phyloP scores from a whole-genome alignment of 441 rosid species.

The Croton setiger region DNA sequence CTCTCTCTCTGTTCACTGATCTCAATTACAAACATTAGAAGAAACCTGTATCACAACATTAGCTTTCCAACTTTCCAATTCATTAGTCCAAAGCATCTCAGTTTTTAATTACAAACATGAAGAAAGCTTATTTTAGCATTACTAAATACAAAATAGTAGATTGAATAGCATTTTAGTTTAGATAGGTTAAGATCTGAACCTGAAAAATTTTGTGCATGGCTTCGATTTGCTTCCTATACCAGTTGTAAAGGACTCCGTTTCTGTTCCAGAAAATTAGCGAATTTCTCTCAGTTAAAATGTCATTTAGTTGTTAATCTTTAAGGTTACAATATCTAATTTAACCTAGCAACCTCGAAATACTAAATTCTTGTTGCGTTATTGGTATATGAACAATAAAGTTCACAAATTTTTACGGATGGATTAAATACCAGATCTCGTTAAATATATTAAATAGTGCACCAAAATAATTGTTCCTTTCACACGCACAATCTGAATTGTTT shows the following conservation, averaged over 20 bases:
- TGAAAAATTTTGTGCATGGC: conserved; percentile 99
- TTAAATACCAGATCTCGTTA: background rate
- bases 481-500: too few relatives aligned
- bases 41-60: conserved; percentile 65
- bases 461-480: background rate
- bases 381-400: background rate
- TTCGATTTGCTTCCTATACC: conserved; percentile 99
- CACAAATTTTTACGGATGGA: background rate
- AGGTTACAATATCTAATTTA: conserved; percentile 25
- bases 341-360: conserved; percentile 22
- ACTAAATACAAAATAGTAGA: conserved; percentile 32
- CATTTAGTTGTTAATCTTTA: conserved; percentile 36
- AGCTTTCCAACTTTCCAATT: conserved; percentile 42
- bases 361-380: background rate
- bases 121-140: conserved; percentile 31
- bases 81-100: conserved; percentile 49
- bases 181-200: conserved; percentile 79
- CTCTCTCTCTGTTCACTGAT: conserved; percentile 40
- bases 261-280: conserved; percentile 72
- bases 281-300: conserved; percentile 46
- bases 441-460: background rate
- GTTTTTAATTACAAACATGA: conserved; percentile 29
- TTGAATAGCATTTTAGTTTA: conserved; percentile 48
- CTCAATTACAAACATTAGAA: conserved; percentile 40
- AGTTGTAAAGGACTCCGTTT: conserved; percentile 85